Base-by-base conservation (phyloP, 2,329 filamentous ascomycete genomes). In the Hymenoscyphus fructigenus region DNA sequence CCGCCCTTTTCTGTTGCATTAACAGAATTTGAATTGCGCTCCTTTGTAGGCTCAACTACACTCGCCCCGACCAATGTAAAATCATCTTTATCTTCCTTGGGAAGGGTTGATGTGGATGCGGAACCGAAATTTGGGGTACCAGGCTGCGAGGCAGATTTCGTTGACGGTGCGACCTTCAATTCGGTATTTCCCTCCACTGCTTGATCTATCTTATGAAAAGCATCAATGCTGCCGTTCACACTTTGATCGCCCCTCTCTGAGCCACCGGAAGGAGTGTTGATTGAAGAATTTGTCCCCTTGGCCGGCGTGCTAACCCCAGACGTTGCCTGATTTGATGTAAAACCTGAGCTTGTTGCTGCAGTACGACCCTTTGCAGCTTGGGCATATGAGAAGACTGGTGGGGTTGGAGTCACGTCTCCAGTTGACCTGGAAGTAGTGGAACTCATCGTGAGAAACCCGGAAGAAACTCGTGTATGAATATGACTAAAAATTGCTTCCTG, bases 321-420 rank as follows among this genome's bases (percentile, higher is more conserved):
- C n/a, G 70, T 69, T 59, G 64, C 66, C 57, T 74, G 74, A 65
- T 70, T 73, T 61, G 71, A 72, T 34, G 73, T 71, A 57, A 69
- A 67, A 28, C 69, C 65, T 23, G 71, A 71, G 34, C 68, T 65
- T 59, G 70, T 68, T 23, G 70, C 69, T 41, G 70, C 55, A 64
- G 68, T 66, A 73, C 90, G 85, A 75, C 93, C 92, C 79, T 95
- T 95, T 66, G 94, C 94, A 75, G 94, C 94, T 84, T 97, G 93
- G 74, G 94, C 94, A 79, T 98, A 98, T 66, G 94, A 97, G 77
- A 97, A 97, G 38, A 86, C 82, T 67, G 86, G 82, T 68, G 85
- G 75, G 60, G 69, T 68, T 59, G 73, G 65, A 58, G 68, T 59
- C 61, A 67, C 68, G 59, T 80, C 74, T 74, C 74, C 72, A 44